These are phyloP conservation scores for Furcasterigmium furcatum DNA, from an alignment of 2,329 filamentous ascomycete species.

Conservation along the genomic window DNA sequence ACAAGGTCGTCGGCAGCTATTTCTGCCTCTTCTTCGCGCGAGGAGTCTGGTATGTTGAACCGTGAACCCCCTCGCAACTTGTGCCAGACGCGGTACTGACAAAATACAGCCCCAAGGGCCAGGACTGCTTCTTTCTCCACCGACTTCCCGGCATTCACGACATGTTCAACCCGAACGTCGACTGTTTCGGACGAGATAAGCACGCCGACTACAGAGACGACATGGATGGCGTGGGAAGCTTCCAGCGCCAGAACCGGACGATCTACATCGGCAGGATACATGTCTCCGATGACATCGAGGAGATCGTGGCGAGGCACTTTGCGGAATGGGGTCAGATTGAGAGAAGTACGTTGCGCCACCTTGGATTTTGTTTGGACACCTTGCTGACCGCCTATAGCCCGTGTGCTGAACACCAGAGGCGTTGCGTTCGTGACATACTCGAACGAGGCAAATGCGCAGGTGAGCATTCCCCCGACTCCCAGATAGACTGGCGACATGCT, in stretches of 20 bases:
- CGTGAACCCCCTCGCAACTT: background rate
- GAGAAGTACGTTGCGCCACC: conserved; percentile 45
- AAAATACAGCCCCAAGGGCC: conserved; percentile 71
- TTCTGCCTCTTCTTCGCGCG: conserved; percentile 86
- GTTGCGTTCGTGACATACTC: conserved; percentile 94
- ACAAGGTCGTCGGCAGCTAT: conserved; percentile 74
- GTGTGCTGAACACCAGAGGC: conserved; percentile 83
- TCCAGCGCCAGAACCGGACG: conserved; percentile 90
- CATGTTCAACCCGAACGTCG: conserved; percentile 88
- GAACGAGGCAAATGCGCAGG: conserved; percentile 69
- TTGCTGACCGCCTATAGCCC: conserved; percentile 33
- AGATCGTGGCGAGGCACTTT: conserved; percentile 91
- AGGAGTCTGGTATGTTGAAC: conserved; percentile 41
- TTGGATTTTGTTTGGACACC: background rate
- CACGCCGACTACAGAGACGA: conserved; percentile 91
- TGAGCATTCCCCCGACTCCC: background rate
- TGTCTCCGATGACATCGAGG: conserved; percentile 94
- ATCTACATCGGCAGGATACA: conserved; percentile 93
- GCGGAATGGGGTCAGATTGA: conserved; percentile 96
- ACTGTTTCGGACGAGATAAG: conserved; percentile 94
- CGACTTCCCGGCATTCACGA: conserved; percentile 83
- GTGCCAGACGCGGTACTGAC: no score
- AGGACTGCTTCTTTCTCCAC: conserved; percentile 93
- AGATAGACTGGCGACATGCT: background rate
- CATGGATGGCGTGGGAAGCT: conserved; percentile 95